Percentiles rank a stretch among this genome's conserved stretches.
phyloP scores from a whole-genome alignment of 1,284 basidiomycete species.

The Phellopilus nigrolimitatus region DNA sequence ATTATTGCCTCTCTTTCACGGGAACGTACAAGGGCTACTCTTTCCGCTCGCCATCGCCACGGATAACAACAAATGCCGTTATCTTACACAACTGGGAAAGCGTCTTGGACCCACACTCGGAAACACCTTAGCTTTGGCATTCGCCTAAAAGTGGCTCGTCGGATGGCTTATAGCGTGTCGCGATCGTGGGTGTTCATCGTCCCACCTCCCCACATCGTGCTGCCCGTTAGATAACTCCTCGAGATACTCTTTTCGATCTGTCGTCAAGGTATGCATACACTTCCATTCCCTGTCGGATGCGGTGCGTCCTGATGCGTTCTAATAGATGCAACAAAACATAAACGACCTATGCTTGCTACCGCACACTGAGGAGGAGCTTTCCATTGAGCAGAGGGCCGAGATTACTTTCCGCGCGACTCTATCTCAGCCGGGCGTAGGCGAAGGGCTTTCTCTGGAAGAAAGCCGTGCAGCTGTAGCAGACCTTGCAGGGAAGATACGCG shows the following conservation, averaged over 20 bases:
- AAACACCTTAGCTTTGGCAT: slow-evolving; percentile 3
- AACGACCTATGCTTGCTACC: neutral
- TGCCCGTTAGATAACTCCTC: neutral
- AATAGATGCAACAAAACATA: neutral
- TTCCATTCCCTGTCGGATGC: neutral
- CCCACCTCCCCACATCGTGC: neutral
- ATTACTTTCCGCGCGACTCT: neutral
- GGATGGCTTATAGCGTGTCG: neutral
- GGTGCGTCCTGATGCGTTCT: neutral
- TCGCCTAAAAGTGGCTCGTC: slow-evolving; percentile 7
- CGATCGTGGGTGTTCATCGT: neutral
- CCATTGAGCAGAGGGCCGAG: neutral
- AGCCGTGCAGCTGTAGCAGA: neutral
- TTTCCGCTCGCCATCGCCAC: neutral
- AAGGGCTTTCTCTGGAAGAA: neutral
- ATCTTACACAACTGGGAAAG: neutral
- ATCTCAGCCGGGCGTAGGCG: neutral
- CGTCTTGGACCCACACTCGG: slow-evolving; percentile 1
- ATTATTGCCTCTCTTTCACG: neutral
- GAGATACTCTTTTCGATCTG: neutral
- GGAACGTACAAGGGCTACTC: neutral
- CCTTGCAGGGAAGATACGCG: neutral
- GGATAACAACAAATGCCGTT: neutral
- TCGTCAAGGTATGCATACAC: neutral
- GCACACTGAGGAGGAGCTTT: neutral